Base-by-base conservation (phyloP, 2,329 filamentous ascomycete genomes). In the Ophiocordyceps camponoti-floridani region DNA sequence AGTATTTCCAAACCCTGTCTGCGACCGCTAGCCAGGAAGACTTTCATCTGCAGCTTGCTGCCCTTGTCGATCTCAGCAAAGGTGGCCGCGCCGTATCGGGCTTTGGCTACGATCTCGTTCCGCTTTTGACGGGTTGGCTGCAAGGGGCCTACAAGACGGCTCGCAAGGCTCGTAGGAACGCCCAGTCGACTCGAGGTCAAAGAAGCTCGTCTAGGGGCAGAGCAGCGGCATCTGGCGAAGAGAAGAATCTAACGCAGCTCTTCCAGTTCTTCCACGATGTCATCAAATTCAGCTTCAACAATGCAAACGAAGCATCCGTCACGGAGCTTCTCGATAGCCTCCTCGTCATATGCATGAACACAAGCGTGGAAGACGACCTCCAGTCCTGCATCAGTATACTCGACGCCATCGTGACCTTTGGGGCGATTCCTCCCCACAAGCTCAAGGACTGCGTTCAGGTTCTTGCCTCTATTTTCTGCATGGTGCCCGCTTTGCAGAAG, bases 201-300 rank as follows among this genome's bases (percentile, higher is more conserved):
- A 67, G 57, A 48, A 53, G 52, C 38, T 53, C 61, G 8, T 48
- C 49, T 62, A 71, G 55, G 58, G 54, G 47, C 31, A 58, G 54
- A 49, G 55, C 58, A 8, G 57, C 62, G 19, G 57, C 56, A 5
- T 62, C 63, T 3, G 67, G 64, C 27, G 76, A 79, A 53, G 77
- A 82, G 48, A 70, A 71, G 50, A 78, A 76, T 52, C 65, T 87
- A 44, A 63, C 70, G 2, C 70, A 73, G 42, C 61, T 86, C 2
- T 85, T 86, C 54, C 60, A 65, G 12, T 82, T 79, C 50, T 68
- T 82, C 45, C 70, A 72, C 46, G 76, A 83, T 49, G 68, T 84
- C 45, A 76, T 84, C 62, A 85, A 84, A 56, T 87, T 84, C 65
- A 84, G 80, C 56, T 82, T 78, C 57, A 81, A 79, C 51, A 70